Evolutionary conservation across 208 protist genomes (phyloP).

Genomic region (Trypanosoma lewisi): DNA sequence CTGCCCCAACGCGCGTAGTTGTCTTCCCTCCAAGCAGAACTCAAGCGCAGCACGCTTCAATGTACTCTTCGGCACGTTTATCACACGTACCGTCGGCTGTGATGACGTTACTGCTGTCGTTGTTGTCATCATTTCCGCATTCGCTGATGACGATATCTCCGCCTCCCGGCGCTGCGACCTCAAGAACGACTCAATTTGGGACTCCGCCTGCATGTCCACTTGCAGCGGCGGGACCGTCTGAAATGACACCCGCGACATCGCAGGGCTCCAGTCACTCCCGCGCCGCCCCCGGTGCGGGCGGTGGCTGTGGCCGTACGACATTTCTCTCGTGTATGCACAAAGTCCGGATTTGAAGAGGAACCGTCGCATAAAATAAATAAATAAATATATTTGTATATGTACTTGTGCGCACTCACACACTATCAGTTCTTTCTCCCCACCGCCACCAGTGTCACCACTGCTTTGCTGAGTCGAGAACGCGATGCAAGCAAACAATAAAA

Average conservation of each 20-base stretch:
- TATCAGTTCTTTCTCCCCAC: too few species aligned
- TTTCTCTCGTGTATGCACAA: not conserved
- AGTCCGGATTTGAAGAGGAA: not conserved
- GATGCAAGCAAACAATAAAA: too few species aligned
- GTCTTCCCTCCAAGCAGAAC: constrained; percentile 25
- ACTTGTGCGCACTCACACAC: too few species aligned
- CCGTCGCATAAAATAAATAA: constrained; percentile 1
- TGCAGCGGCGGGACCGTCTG: constrained; percentile 24
- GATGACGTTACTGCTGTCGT: not conserved
- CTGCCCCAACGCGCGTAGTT: constrained; percentile 55
- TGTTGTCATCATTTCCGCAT: constrained; percentile 8
- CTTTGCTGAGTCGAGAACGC: too few species aligned
- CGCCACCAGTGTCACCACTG: too few species aligned
- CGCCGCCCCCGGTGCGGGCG: too few species aligned
- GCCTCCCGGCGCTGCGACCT: constrained; percentile 20
- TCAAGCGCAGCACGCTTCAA: constrained; percentile 49
- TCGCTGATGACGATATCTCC: constrained; percentile 5
- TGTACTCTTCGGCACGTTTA: constrained; percentile 35
- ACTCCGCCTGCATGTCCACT: constrained; percentile 29
- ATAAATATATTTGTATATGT: too few species aligned
- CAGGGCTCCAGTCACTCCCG: too few species aligned
- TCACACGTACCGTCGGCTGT: constrained; percentile 17
- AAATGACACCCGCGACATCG: not conserved
- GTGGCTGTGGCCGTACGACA: not conserved
- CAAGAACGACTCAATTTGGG: constrained; percentile 38